Evolutionary conservation across 805 yeast genomes (phyloP).

Genomic region (Saccharomycopsis synnaedendra): DNA sequence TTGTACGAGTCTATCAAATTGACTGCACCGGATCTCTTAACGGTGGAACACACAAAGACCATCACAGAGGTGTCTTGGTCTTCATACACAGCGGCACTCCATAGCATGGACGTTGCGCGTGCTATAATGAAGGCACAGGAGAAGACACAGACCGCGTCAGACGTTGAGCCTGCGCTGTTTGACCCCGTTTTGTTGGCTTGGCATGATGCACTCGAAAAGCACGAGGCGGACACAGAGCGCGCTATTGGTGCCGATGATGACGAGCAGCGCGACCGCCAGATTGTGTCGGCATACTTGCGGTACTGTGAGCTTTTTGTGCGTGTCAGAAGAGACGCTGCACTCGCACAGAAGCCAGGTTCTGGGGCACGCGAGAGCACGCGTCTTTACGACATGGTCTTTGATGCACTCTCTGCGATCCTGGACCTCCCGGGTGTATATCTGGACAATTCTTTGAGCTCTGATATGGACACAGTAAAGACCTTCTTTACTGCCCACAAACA

Average conservation of each 20-base stretch:
- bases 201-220: constrained; percentile 58
- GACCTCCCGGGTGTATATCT: constrained; percentile 91
- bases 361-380: constrained; percentile 29
- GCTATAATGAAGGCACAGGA: constrained; percentile 32
- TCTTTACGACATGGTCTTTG: constrained; percentile 37
- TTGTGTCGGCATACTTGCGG: constrained; percentile 63
- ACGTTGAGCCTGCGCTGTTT: constrained; percentile 33
- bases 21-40: too few relatives aligned
- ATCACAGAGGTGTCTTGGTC: constrained; percentile 45
- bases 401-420: constrained; percentile 45
- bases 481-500: constrained; percentile 37
- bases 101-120: constrained; percentile 64
- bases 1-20: constrained; percentile 12
- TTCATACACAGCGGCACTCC: constrained; percentile 48
- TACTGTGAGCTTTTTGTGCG: constrained; percentile 56
- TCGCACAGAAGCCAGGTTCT: constrained; percentile 11
- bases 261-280: constrained; percentile 59
- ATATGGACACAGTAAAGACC: constrained; percentile 37
- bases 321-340: constrained; percentile 54
- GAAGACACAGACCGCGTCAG: constrained; percentile 23
- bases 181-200: constrained; percentile 51
- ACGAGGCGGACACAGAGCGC: constrained; percentile 42
- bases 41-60: constrained; percentile 21
- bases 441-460: constrained; percentile 54
- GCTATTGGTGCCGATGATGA: constrained; percentile 32